These are phyloP conservation scores for Phaeosphaeriaceae sp. DNA, from an alignment of 2,329 filamentous ascomycete species.

Conservation along the genomic window DNA sequence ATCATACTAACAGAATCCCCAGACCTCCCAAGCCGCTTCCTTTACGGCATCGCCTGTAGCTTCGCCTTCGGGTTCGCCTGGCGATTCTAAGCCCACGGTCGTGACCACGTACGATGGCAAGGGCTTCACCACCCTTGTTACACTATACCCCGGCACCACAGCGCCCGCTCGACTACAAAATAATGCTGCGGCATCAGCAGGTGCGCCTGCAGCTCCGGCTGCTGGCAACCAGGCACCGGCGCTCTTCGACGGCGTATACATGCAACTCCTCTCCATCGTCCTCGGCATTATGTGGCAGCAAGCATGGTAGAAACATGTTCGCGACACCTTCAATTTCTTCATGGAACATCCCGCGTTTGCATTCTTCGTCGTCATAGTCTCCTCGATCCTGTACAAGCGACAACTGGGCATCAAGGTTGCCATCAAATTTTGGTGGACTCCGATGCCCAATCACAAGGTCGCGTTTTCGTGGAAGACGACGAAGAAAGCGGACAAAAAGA, in stretches of 20 bases:
- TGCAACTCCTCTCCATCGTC: background rate
- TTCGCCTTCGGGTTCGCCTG: constrained; percentile 38
- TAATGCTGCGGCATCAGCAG: background rate
- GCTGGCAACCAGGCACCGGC: background rate
- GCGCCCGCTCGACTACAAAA: constrained; percentile 5
- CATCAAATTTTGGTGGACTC: constrained; percentile 18
- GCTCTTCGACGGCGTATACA: background rate
- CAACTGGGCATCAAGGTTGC: constrained; percentile 19
- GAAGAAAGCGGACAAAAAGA: background rate
- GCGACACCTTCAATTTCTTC: constrained; percentile 2
- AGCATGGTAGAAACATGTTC: constrained; percentile 4
- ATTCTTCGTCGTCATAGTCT: constrained; percentile 4
- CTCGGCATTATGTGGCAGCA: constrained; percentile 1
- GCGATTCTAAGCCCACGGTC: constrained; percentile 42
- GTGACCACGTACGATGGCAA: constrained; percentile 57
- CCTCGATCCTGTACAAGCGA: constrained; percentile 5
- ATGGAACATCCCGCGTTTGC: constrained; percentile 6
- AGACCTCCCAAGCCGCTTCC: constrained; percentile 60
- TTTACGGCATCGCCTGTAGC: constrained; percentile 60
- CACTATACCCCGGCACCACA: constrained; percentile 26
- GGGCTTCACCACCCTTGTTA: constrained; percentile 59
- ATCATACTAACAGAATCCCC: constrained; percentile 23
- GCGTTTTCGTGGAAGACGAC: constrained; percentile 3
- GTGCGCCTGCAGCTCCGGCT: constrained; percentile 12
- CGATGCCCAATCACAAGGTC: constrained; percentile 6